Percentiles rank a stretch among this genome's conserved stretches.
Conservation (phyloP, 352 stramenopile genomes). For the Albugo laibachii region DNA sequence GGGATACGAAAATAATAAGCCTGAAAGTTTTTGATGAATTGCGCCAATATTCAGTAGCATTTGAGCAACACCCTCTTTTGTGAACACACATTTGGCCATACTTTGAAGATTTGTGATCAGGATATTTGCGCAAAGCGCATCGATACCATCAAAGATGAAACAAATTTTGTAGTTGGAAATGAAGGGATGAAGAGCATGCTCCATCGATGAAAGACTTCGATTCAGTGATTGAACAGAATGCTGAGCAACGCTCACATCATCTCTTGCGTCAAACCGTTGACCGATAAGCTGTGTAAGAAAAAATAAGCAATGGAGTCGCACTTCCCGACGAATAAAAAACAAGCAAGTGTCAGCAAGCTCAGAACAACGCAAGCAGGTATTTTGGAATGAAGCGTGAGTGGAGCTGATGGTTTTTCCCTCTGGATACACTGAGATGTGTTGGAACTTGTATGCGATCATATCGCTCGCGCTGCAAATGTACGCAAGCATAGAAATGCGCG, state of each 20-base stretch:
- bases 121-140: constrained; percentile 32
- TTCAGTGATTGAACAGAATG: constrained; percentile 54
- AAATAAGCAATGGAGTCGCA: constrained; percentile 54
- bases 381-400: constrained; percentile 7
- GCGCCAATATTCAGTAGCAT: constrained; percentile 62
- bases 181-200: constrained; percentile 55
- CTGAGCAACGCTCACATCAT: constrained; percentile 45
- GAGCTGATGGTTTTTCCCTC: too few relatives aligned
- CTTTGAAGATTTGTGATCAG: constrained; percentile 41
- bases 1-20: constrained; percentile 52
- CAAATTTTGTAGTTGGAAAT: constrained; percentile 53
- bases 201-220: constrained; percentile 49
- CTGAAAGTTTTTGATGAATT: constrained; percentile 52
- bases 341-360: constrained; percentile 55
- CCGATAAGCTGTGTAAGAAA: constrained; percentile 56
- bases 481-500: constrained; percentile 47
- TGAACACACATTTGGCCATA: constrained; percentile 40
- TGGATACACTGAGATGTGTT: constrained; percentile 1
- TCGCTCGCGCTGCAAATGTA: constrained; percentile 64
- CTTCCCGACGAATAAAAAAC: constrained; percentile 53
- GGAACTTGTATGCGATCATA: constrained; percentile 37
- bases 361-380: constrained; percentile 46
- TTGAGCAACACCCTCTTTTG: constrained; percentile 47
- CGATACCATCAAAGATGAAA: constrained; percentile 50
- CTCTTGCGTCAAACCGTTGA: constrained; percentile 31